Evolutionary conservation across 306 rosid genomes (phyloP).

Genomic region (Prunus dulcis): DNA sequence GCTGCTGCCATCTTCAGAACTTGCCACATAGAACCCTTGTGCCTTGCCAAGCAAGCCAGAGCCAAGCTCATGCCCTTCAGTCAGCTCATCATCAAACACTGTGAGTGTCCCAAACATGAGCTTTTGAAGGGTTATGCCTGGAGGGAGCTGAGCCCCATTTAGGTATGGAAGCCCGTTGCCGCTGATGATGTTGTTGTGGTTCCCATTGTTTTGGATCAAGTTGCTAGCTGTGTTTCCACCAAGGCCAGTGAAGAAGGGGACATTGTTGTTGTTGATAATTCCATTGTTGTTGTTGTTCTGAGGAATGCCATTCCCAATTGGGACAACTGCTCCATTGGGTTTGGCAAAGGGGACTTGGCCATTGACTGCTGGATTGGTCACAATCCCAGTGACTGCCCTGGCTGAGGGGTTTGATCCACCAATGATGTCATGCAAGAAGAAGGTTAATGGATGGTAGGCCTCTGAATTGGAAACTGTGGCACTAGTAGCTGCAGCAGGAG

Average conservation of each 20-base stretch:
- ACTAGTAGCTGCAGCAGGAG: constrained; percentile 23
- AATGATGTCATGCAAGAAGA: constrained; percentile 79
- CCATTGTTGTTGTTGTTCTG: constrained; percentile 71
- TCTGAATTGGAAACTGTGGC: constrained; percentile 14
- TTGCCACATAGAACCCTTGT: constrained; percentile 75
- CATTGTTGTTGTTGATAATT: constrained; percentile 65
- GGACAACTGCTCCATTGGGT: constrained; percentile 77
- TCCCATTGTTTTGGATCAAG: constrained; percentile 48
- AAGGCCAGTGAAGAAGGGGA: constrained; percentile 86
- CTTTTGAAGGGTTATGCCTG: constrained; percentile 57
- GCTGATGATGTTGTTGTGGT: constrained; percentile 33
- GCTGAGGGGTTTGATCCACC: constrained; percentile 84
- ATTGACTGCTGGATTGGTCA: constrained; percentile 63
- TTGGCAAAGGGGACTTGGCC: constrained; percentile 87
- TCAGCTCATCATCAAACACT: constrained; percentile 72
- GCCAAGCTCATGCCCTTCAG: constrained; percentile 71
- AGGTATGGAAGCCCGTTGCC: constrained; percentile 44
- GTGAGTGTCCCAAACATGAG: constrained; percentile 80
- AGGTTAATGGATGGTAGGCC: constrained; percentile 37
- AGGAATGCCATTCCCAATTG: constrained; percentile 53
- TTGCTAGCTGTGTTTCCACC: constrained; percentile 44
- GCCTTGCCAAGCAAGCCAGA: constrained; percentile 80
- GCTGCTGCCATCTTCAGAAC: constrained; percentile 68
- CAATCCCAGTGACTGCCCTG: constrained; percentile 67
- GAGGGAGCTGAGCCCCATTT: constrained; percentile 45